Conservation (phyloP, 176 grass and related monocot species). For the Ampelocalamus luodianensis region DNA sequence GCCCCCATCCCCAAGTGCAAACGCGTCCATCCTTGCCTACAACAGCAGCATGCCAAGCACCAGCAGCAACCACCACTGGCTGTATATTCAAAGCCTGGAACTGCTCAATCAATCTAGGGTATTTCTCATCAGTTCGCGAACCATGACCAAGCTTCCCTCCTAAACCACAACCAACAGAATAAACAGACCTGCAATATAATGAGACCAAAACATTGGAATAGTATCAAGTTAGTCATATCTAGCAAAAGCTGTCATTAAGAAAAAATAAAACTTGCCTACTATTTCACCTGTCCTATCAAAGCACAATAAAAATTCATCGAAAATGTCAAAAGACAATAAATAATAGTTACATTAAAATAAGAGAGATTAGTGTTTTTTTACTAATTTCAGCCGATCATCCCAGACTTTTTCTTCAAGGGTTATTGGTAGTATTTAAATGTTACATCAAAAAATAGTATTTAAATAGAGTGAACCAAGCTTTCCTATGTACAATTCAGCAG, state of each 20-base stretch:
- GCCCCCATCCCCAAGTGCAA: conserved; percentile 97
- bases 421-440: neutral
- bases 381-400: neutral
- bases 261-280: conserved; percentile 1
- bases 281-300: neutral
- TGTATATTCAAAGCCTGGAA: conserved; percentile 80
- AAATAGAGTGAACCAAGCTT: neutral
- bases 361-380: neutral
- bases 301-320: neutral
- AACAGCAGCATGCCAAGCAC: conserved; percentile 92
- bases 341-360: conserved; percentile 4
- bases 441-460: neutral
- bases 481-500: neutral
- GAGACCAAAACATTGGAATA: conserved; percentile 15
- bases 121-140: conserved; percentile 80
- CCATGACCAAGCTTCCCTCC: conserved; percentile 93
- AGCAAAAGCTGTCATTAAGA: neutral
- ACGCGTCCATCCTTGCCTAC: conserved; percentile 84
- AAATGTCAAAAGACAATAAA: neutral
- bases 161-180: conserved; percentile 92
- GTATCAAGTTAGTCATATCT: neutral
- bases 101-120: conserved; percentile 81
- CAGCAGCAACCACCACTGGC: conserved; percentile 80
- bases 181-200: conserved; percentile 72
- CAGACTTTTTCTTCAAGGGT: conserved; percentile 4